Conservation (phyloP, 441 rosid genomes). For the Euphorbia celastroides region DNA sequence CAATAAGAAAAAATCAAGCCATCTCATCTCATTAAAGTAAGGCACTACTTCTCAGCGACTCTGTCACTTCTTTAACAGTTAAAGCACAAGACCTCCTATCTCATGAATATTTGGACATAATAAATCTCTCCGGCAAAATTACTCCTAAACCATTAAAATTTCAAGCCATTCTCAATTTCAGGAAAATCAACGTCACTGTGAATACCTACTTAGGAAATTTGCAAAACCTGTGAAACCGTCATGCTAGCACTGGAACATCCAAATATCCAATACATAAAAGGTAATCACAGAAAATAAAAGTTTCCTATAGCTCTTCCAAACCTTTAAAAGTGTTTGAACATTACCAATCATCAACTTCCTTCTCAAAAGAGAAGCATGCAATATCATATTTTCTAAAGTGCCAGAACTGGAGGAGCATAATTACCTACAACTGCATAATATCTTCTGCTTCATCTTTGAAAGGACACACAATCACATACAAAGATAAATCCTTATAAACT, state of each 20-base stretch:
- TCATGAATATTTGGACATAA: not conserved
- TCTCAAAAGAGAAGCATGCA: not conserved
- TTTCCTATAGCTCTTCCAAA: not conserved
- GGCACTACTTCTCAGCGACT: not conserved
- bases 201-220: not conserved
- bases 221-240: not conserved
- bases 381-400: not conserved
- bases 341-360: not conserved
- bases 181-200: not conserved
- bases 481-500: not conserved
- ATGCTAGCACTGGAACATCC: not conserved
- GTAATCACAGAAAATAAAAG: not conserved
- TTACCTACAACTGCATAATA: not conserved
- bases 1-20: not conserved
- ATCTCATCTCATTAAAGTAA: not conserved
- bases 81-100: not conserved
- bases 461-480: not conserved
- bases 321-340: slow-evolving; percentile 2
- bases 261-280: not conserved
- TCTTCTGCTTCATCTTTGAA: not conserved
- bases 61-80: not conserved
- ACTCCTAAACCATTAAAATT: slow-evolving; percentile 6
- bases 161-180: not conserved
- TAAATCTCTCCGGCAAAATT: not conserved
- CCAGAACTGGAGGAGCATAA: not conserved